Conservation (phyloP, 148 eudicot species). For the Amaranthus hypochondriacus region DNA sequence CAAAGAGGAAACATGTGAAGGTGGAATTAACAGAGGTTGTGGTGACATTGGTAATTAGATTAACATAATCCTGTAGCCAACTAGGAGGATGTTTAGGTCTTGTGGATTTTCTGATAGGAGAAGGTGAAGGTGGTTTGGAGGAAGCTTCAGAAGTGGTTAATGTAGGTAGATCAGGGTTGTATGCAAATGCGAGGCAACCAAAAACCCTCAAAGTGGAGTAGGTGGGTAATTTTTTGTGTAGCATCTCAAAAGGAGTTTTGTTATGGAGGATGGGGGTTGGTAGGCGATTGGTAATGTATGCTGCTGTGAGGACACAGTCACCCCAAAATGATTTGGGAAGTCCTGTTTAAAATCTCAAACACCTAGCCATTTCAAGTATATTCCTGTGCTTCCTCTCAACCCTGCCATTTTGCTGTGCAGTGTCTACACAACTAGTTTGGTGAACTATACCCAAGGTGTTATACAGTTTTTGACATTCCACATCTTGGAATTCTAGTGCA, state of each 20-base stretch:
- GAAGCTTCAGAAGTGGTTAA: too few species aligned
- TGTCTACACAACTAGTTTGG: background rate
- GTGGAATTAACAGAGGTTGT: background rate
- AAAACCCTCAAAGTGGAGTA: background rate
- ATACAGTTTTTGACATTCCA: background rate
- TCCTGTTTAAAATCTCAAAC: background rate
- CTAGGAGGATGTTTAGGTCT: background rate
- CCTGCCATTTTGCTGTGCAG: background rate
- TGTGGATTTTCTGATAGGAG: background rate
- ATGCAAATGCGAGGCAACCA: background rate
- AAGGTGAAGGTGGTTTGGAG: too few species aligned
- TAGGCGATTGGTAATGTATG: background rate
- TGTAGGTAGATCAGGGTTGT: background rate
- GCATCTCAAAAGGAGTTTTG: conserved; percentile 6
- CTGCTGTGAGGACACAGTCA: background rate
- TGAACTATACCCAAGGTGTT: background rate
- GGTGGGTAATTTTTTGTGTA: background rate
- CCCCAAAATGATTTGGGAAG: background rate
- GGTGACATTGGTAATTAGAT: background rate
- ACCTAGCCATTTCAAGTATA: conserved; percentile 1
- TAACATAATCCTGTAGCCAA: background rate
- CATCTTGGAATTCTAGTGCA: background rate
- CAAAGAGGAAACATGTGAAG: background rate
- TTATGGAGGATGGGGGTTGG: background rate
- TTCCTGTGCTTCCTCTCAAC: conserved; percentile 3